Evolutionary conservation across 2,329 filamentous ascomycete genomes (phyloP).

Genomic region (Hypoxylon sp.): DNA sequence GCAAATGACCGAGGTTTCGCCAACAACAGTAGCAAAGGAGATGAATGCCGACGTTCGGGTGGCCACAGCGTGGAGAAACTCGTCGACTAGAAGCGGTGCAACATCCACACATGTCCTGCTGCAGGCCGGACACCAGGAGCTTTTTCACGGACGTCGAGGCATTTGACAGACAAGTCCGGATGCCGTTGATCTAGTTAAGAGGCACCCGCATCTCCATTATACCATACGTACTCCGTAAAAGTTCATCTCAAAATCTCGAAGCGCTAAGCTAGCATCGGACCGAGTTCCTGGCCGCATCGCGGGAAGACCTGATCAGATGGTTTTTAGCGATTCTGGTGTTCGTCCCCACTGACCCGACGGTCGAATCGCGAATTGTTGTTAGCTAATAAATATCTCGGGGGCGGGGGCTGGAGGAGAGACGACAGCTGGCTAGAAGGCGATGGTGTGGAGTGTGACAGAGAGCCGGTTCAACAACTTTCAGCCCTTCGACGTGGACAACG

Average conservation of each 20-base stretch:
- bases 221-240: neutral
- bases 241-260: conserved; percentile 24
- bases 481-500: conserved; percentile 34
- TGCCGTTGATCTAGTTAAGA: conserved; percentile 20
- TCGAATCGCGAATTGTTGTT: conserved; percentile 23
- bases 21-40: conserved; percentile 18
- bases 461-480: conserved; percentile 24
- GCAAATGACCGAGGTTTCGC: conserved; percentile 18
- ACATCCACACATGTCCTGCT: conserved; percentile 20
- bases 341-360: conserved; percentile 23
- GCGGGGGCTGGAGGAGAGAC: conserved; percentile 16
- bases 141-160: conserved; percentile 14
- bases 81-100: conserved; percentile 34
- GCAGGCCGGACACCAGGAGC: conserved; percentile 18
- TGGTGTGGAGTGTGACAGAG: conserved; percentile 21
- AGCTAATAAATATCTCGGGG: conserved; percentile 34
- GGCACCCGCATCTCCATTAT: conserved; percentile 17
- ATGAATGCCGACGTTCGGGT: conserved; percentile 36
- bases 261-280: conserved; percentile 34
- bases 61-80: conserved; percentile 36
- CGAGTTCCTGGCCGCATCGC: conserved; percentile 22
- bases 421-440: conserved; percentile 29
- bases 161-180: conserved; percentile 19
- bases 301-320: conserved; percentile 15
- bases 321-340: conserved; percentile 15